These are phyloP conservation scores for Gryganskiella cystojenkinii DNA, from an alignment of 192 early-diverging fungal genomes.

Conservation along the genomic window DNA sequence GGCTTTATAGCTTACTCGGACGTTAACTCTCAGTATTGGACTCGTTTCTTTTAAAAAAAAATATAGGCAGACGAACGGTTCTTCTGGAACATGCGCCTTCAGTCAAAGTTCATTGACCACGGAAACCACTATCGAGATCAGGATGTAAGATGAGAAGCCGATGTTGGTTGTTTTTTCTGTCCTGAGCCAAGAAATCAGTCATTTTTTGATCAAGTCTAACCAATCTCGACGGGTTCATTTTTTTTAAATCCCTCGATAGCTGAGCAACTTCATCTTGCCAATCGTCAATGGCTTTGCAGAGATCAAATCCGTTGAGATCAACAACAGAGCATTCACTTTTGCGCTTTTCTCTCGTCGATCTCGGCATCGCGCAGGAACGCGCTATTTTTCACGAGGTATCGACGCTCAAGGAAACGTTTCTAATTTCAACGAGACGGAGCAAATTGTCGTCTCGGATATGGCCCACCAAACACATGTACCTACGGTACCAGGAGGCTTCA, in stretches of 20 bases:
- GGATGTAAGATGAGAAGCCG: conserved; percentile 31
- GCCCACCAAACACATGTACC: conserved; percentile 13
- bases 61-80: conserved; percentile 89
- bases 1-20: conserved; percentile 1
- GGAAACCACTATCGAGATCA: conserved; percentile 52
- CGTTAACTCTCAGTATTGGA: not conserved
- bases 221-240: too few species aligned
- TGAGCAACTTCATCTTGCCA: conserved; percentile 89
- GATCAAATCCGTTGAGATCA: conserved; percentile 64
- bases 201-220: too few species aligned
- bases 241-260: conserved; percentile 38
- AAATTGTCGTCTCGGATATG: conserved; percentile 76
- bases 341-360: conserved; percentile 85
- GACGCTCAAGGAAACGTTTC: conserved; percentile 94
- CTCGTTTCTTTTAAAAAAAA: not conserved
- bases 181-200: too few species aligned
- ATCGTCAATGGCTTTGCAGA: conserved; percentile 90
- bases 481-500: conserved; percentile 32
- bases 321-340: conserved; percentile 75
- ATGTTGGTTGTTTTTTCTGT: too few species aligned
- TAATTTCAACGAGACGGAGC: conserved; percentile 98
- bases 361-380: conserved; percentile 80
- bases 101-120: conserved; percentile 74
- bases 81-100: conserved; percentile 90
- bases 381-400: conserved; percentile 93